Evolutionary conservation across 306 rosid species (phyloP).

Genomic region (Elaeagnus macrophylla): DNA sequence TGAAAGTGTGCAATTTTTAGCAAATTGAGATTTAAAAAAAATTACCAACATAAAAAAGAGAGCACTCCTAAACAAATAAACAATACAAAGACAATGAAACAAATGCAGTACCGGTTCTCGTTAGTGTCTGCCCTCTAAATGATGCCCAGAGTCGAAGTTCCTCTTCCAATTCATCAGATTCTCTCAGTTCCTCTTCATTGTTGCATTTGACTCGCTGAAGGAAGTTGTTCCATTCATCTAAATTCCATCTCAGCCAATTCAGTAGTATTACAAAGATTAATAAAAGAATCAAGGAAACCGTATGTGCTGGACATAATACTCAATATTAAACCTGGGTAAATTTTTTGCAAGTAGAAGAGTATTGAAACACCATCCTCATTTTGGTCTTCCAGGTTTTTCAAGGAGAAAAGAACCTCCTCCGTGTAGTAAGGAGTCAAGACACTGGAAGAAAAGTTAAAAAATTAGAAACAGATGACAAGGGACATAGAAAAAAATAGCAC

Average conservation of each 20-base stretch:
- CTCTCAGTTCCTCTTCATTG: conserved; percentile 70
- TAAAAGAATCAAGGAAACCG: background rate
- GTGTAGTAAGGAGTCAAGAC: conserved; percentile 89
- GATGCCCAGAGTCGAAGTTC: conserved; percentile 96
- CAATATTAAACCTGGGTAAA: conserved; percentile 56
- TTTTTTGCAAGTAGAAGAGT: conserved; percentile 87
- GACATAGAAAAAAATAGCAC: background rate
- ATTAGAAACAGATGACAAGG: too few species aligned
- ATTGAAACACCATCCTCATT: conserved; percentile 97
- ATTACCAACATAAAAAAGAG: background rate
- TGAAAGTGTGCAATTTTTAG: conserved; percentile 24
- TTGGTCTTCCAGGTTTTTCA: conserved; percentile 51
- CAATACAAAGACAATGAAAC: background rate
- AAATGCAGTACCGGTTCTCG: conserved; percentile 58
- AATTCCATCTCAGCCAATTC: conserved; percentile 10
- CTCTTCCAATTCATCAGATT: conserved; percentile 57
- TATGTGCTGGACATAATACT: background rate
- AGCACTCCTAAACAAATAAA: background rate
- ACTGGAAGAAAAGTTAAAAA: conserved; percentile 21
- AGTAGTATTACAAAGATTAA: conserved; percentile 5
- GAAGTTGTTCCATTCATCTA: conserved; percentile 96
- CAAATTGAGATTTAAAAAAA: conserved; percentile 1
- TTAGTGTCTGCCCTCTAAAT: conserved; percentile 91
- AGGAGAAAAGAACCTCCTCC: conserved; percentile 92
- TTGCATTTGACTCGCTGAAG: conserved; percentile 52